Base-by-base conservation (phyloP, 2,329 filamentous ascomycete species). In the Colletotrichum lindemuthianum region DNA sequence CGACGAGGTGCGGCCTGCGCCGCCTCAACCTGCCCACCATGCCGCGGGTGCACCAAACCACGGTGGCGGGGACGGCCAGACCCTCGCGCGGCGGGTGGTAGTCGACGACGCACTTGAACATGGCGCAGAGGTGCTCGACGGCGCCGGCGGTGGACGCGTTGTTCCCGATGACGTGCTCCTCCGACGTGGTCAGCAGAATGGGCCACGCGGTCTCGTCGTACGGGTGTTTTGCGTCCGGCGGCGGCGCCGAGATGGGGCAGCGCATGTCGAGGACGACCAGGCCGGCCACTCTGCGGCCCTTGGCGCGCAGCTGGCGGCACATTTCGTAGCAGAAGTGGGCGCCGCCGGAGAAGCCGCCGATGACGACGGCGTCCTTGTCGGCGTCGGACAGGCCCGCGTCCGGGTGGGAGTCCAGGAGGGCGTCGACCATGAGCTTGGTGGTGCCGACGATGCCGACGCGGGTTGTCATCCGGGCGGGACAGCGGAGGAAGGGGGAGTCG, bases 281-380 rank as follows among this genome's bases (percentile, higher is more conserved):
- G 40, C 56, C 56, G 8, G n/a, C 48, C 2, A 44, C 40, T 2
- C 11, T 6, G 9, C 56, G 8, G 9, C 40, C 55, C 13, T 10
- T 4, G 2, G 13, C 37, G 8, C n/a, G 15, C 12, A 59, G 13
- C 40, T 59, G 56, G 34, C 48, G 56, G 6, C 48, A 59, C 3
- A 59, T 34, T 12, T 59, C 56, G 34, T 59, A 59, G 13, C 16
- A n/a, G 12, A 59, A 13, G 48, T 52, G 32, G 33, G 15, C 48
- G 11, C 56, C 56, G 15, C 56, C 56, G 12, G 56, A 59, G 40
- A 59, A 59, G 9, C 56, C 56, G 2, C 48, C 56, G 8, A 59
- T 33, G 37, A n/a, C 13, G 5, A 44, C 12, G 8, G 48, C 37
- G 39, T 15, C 40, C 24, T 5, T 24, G 24, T 24, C 24, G 24